Conservation (phyloP, 2,329 filamentous ascomycete genomes). For the Orbilia brochopaga region DNA sequence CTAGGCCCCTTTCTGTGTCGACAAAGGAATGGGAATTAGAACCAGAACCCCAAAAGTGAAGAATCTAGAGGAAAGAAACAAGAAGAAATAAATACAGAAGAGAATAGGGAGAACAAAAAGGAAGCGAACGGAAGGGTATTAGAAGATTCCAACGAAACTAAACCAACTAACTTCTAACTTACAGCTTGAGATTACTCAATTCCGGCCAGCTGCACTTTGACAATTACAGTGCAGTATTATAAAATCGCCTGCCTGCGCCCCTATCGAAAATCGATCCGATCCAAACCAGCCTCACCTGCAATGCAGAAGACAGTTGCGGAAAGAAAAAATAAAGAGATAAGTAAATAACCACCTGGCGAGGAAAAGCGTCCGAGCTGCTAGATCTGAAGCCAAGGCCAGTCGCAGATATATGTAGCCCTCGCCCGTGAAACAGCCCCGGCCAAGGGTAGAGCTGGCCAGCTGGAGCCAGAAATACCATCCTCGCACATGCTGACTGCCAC, state of each 20-base stretch:
- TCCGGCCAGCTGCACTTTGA: conserved; percentile 3
- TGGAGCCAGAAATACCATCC: conserved; percentile 6
- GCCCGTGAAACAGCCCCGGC: background rate
- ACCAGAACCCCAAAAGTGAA: background rate
- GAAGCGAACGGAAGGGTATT: background rate
- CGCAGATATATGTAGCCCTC: background rate
- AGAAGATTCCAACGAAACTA: conserved; percentile 22
- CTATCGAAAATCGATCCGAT: conserved; percentile 4
- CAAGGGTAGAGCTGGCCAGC: background rate
- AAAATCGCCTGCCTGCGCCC: background rate
- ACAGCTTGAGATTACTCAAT: background rate
- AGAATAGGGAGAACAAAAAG: background rate
- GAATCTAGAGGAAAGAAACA: background rate
- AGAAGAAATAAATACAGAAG: background rate
- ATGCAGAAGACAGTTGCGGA: background rate
- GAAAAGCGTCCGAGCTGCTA: background rate
- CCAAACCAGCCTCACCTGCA: conserved; percentile 3
- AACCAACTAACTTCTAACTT: background rate
- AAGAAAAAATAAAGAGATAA: conserved; percentile 17
- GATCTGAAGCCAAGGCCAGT: background rate
- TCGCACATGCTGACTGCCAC: background rate
- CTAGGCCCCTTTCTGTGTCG: too few species aligned
- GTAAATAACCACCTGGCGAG: conserved; percentile 9
- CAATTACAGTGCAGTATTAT: conserved; percentile 2
- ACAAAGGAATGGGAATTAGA: background rate